Conservation (phyloP, 2,329 filamentous ascomycete genomes). For the Talaromyces sp. region DNA sequence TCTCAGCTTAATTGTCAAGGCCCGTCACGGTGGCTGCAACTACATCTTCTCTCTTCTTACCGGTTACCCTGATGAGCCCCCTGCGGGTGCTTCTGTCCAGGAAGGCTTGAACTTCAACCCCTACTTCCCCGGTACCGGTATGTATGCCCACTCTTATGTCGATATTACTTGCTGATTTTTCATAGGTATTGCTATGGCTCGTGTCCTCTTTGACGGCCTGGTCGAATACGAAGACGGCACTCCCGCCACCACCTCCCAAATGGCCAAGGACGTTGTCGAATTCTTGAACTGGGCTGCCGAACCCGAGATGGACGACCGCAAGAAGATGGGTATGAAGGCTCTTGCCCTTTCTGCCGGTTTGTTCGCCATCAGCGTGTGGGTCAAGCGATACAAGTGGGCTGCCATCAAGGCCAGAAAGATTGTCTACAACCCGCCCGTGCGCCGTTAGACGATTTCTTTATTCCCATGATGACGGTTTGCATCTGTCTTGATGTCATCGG, state of each 20-base stretch:
- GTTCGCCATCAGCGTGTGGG: slow-evolving; percentile 87
- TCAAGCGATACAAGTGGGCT: slow-evolving; percentile 99
- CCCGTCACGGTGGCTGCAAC: slow-evolving; percentile 92
- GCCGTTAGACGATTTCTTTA: slow-evolving; percentile 25
- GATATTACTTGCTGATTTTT: neutral
- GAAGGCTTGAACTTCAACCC: slow-evolving; percentile 99
- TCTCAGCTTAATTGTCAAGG: slow-evolving; percentile 97
- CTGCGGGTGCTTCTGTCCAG: slow-evolving; percentile 79
- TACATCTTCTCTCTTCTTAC: slow-evolving; percentile 98
- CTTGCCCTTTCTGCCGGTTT: slow-evolving; percentile 74
- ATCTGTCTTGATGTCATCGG: neutral
- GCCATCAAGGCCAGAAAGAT: slow-evolving; percentile 95
- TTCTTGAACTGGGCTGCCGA: slow-evolving; percentile 99
- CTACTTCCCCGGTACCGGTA: slow-evolving; percentile 96
- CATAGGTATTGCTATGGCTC: slow-evolving; percentile 84
- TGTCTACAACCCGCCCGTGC: slow-evolving; percentile 71
- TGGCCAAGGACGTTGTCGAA: slow-evolving; percentile 99
- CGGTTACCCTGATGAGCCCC: slow-evolving; percentile 94
- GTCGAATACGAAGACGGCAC: slow-evolving; percentile 98
- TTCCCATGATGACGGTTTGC: neutral
- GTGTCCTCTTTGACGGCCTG: slow-evolving; percentile 94
- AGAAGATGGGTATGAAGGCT: slow-evolving; percentile 99
- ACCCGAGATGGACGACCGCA: slow-evolving; percentile 98
- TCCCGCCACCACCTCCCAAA: slow-evolving; percentile 91
- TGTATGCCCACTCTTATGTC: slow-evolving; percentile 14